Conservation (phyloP, 1,284 basidiomycete species). For the Heliocybe sulcata region DNA sequence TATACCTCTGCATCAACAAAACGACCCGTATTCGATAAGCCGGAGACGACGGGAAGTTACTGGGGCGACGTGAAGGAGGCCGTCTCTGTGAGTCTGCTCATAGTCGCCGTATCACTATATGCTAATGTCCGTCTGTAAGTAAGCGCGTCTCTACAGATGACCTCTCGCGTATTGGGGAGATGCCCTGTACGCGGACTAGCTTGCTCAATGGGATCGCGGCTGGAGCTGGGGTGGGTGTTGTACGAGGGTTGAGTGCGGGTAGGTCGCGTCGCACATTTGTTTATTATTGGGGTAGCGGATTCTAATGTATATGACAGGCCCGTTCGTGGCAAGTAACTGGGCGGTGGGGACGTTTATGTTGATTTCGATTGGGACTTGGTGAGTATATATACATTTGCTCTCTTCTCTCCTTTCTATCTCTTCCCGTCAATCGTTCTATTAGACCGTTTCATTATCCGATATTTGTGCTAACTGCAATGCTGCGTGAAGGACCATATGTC, state of each 20-base stretch:
- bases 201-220: slow-evolving; percentile 46
- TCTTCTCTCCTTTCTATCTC: too few species aligned
- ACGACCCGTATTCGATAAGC: slow-evolving; percentile 28
- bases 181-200: slow-evolving; percentile 55
- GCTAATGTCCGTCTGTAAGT: slow-evolving; percentile 18
- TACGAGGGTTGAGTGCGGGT: slow-evolving; percentile 49
- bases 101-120: slow-evolving; percentile 5
- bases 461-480: too few species aligned
- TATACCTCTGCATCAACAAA: slow-evolving; percentile 9
- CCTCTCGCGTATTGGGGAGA: slow-evolving; percentile 38
- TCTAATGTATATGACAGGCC: slow-evolving; percentile 20
- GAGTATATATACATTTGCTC: slow-evolving; percentile 14
- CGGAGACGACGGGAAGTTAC: slow-evolving; percentile 34
- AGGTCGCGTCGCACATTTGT: slow-evolving; percentile 13
- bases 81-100: slow-evolving; percentile 28
- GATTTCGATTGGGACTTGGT: slow-evolving; percentile 46
- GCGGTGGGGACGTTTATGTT: slow-evolving; percentile 46
- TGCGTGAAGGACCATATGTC: slow-evolving; percentile 69
- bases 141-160: slow-evolving; percentile 43
- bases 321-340: slow-evolving; percentile 44
- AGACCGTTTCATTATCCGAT: too few species aligned
- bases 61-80: slow-evolving; percentile 35
- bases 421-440: too few species aligned
- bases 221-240: slow-evolving; percentile 46
- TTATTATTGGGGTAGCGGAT: background rate